Conservation (phyloP, 192 early-diverging fungal species). For the Linderina pennispora region DNA sequence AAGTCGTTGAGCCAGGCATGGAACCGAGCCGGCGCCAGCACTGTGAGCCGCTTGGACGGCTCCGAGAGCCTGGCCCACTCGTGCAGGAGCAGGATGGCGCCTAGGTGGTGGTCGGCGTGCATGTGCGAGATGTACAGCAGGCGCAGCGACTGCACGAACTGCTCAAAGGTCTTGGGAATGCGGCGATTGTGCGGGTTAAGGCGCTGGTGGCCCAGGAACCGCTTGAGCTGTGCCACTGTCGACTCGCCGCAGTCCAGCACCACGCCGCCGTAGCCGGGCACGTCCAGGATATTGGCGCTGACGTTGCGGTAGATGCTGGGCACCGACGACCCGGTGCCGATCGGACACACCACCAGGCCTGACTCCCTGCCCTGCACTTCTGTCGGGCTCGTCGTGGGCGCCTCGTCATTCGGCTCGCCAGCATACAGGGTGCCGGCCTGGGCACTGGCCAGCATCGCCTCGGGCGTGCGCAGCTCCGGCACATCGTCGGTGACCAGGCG, state of each 20-base stretch:
- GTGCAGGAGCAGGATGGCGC: slow-evolving; percentile 64
- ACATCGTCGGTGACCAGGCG: slow-evolving; percentile 44
- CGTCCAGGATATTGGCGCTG: slow-evolving; percentile 69
- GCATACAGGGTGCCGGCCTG: neutral
- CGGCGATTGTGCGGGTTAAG: slow-evolving; percentile 42
- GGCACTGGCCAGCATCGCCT: slow-evolving; percentile 15
- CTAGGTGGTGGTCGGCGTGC: slow-evolving; percentile 98
- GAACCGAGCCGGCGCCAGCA: slow-evolving; percentile 47
- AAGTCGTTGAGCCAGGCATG: slow-evolving; percentile 43
- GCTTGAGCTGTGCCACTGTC: slow-evolving; percentile 75
- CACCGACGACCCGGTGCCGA: slow-evolving; percentile 88
- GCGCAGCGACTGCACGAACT: slow-evolving; percentile 53
- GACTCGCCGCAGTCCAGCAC: slow-evolving; percentile 91
- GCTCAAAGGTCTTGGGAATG: slow-evolving; percentile 22
- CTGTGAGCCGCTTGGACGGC: slow-evolving; percentile 14
- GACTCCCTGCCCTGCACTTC: neutral
- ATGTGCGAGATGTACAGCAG: slow-evolving; percentile 90
- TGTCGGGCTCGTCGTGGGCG: too few species aligned
- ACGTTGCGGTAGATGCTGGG: slow-evolving; percentile 94
- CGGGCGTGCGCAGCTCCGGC: slow-evolving; percentile 12
- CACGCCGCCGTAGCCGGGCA: slow-evolving; percentile 56
- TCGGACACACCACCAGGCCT: slow-evolving; percentile 50
- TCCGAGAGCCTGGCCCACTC: slow-evolving; percentile 57
- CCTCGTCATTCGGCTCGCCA: neutral
- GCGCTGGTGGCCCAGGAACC: slow-evolving; percentile 55